Percentiles rank a stretch among this genome's conserved stretches.
phyloP scores from a whole-genome alignment of 2,329 filamentous ascomycete species.

The Trichoderma simmonsii region DNA sequence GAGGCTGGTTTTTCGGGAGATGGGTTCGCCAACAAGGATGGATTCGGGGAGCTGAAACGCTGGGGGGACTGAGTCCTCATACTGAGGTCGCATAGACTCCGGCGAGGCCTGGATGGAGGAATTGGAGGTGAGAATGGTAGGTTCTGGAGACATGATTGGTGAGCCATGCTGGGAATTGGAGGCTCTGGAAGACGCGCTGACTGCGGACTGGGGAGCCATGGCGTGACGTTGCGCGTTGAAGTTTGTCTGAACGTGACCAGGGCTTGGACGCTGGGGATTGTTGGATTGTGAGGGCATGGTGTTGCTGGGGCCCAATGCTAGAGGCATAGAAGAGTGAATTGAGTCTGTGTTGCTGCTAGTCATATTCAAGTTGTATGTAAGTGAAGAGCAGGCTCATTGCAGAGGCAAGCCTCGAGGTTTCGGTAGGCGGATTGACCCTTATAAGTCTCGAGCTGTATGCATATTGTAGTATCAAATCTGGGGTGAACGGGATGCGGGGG shows the following conservation, averaged over 20 bases:
- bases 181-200: constrained; percentile 55
- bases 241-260: constrained; percentile 48
- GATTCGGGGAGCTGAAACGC: constrained; percentile 72
- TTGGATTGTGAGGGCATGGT: constrained; percentile 42
- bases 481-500: constrained; percentile 22
- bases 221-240: constrained; percentile 38
- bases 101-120: constrained; percentile 67
- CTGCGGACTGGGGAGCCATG: constrained; percentile 49
- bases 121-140: constrained; percentile 52
- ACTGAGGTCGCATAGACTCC: constrained; percentile 56
- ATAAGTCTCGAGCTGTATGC: constrained; percentile 36
- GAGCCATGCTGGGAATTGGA: constrained; percentile 55
- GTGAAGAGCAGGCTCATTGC: constrained; percentile 25
- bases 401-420: constrained; percentile 27
- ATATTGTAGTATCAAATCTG: constrained; percentile 32
- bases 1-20: constrained; percentile 53
- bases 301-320: constrained; percentile 27
- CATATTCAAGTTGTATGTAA: constrained; percentile 24
- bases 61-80: constrained; percentile 49
- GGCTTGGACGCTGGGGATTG: constrained; percentile 42
- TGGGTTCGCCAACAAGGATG: constrained; percentile 48
- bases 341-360: constrained; percentile 26
- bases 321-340: constrained; percentile 25
- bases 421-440: constrained; percentile 38
- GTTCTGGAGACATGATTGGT: constrained; percentile 55